Base-by-base conservation (phyloP, 352 stramenopile species). In the Aphanomyces astaci region DNA sequence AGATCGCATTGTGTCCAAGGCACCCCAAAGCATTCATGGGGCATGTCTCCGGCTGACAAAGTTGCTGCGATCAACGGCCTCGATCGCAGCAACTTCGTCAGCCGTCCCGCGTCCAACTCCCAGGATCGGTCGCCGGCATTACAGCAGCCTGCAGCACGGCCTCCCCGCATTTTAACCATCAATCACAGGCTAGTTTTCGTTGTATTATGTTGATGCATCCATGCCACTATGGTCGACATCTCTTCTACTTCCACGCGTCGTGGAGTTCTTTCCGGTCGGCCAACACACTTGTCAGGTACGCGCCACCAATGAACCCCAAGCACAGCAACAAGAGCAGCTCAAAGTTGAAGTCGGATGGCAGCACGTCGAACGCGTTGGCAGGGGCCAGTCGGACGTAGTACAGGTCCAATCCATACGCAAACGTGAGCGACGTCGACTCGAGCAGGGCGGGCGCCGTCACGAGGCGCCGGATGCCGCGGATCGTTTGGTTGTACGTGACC, bases 321-420 rank as follows among this genome's bases (percentile, higher is more conserved):
- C 95, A 90, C 39, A 98, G 77, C 31, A 96, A 71, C 28, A 96
- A 83, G n/a, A 99, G 78, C 71, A 98, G 82, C 71, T 90, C 80
- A 69, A 94, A 88, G 75, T 97, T 98, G 73, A 98, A 99, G 77
- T 97, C 94, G 51, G 96, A 94, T 4, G 95, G 92, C 27, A 99
- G 78, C 56, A 98, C 77, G 73, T 99, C 96, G 68, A 99, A 99
- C 57, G 90, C 92, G 60, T 96, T 96, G 24, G 92, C 94, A 1
- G 96, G 96, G 15, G 92, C 90, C 33, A 98, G 82, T 63, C 93
- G 86, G 19, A 92, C 79, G 81, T 97, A 98, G 77, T 97, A 98
- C 70, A 98, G 72, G 76, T 98, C 95, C 11, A 97, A 80, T 24
- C 94, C 94, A 71, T 92, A 87, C 7, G 92, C 91, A 64, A 98